Evolutionary conservation across 495 filamentous ascomycete genomes (phyloP), one percentile per base, ranked within the genome.

Genomic region (Symbiotaphrina buchneri): DNA sequence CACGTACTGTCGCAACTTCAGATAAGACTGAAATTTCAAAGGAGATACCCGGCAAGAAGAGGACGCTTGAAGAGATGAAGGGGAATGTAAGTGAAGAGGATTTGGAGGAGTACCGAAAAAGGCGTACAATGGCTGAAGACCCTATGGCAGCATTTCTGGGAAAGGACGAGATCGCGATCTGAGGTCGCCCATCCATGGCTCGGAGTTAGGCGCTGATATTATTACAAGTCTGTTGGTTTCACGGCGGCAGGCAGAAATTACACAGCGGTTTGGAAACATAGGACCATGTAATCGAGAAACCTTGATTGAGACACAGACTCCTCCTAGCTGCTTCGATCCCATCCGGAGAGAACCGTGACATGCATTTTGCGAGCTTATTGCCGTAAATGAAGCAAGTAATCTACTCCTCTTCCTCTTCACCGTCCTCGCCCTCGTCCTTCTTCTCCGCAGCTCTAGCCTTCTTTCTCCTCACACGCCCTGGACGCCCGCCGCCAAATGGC

Each of bases 391-490:
- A n/a, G 22, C 22, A 13, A 25, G 6, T 32, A 3, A 26, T 36
- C 51, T 81, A 74, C 64, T 93, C 82, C n/a, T n/a, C n/a, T 49
- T 95, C 87, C 45, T 92, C 85, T 51, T 87, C 85, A 39, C 68
- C 83, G 43, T 71, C 80, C 30, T 63, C 85, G 32, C 59, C 83
- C 34, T 67, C 85, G 48, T 74, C 84, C 59, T 78, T 79, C 59
- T 74, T 72, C 60, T 85, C 77, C 27, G 87, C 82, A 40, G 90
- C 83, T 63, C 74, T 78, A 50, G 81, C 77, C 83, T 97, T 97
- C 87, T 94, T 97, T 67, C 87, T 84, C 53, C 80, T 69, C 53
- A 90, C 81, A 65, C 87, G 85, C 38, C 87, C 87, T 46, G 79
- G 77, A 49, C 87, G 84, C 47, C 87, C 87, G 54, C 87, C 85